These are phyloP conservation scores for Penicillium psychrosexuale DNA, from an alignment of 2,329 filamentous ascomycete genomes.

Conservation along the genomic window DNA sequence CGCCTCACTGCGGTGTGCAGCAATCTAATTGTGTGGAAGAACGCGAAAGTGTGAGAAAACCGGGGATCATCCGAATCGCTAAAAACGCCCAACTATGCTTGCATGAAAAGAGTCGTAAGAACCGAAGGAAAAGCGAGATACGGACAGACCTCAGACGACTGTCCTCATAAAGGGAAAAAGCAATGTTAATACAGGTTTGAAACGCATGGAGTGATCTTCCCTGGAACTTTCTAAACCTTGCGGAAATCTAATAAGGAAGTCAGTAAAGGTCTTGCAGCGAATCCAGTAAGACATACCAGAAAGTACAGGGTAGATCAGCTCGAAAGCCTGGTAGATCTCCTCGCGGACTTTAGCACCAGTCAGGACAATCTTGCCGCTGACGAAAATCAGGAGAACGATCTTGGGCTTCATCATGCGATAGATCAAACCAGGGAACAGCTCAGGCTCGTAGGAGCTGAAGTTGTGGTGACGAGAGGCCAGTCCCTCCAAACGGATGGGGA, in stretches of 20 bases:
- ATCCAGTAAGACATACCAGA: slow-evolving; percentile 58
- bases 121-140: slow-evolving; percentile 9
- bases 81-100: slow-evolving; percentile 46
- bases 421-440: slow-evolving; percentile 97
- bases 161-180: slow-evolving; percentile 17
- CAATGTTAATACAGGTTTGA: slow-evolving; percentile 32
- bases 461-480: slow-evolving; percentile 96
- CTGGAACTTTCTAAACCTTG: slow-evolving; percentile 49
- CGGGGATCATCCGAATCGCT: slow-evolving; percentile 38
- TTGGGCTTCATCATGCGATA: slow-evolving; percentile 99
- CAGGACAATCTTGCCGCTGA: slow-evolving; percentile 95
- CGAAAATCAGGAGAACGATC: slow-evolving; percentile 96
- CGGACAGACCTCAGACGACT: slow-evolving; percentile 12
- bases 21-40: slow-evolving; percentile 40
- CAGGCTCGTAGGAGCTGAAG: slow-evolving; percentile 98
- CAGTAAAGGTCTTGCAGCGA: slow-evolving; percentile 18
- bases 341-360: slow-evolving; percentile 97
- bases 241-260: slow-evolving; percentile 54
- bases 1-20: slow-evolving; percentile 42
- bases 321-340: slow-evolving; percentile 95
- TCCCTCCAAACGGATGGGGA: slow-evolving; percentile 94
- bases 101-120: slow-evolving; percentile 38
- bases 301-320: slow-evolving; percentile 95
- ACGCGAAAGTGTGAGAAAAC: slow-evolving; percentile 23
- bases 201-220: slow-evolving; percentile 17